Evolutionary conservation across 441 rosid genomes (phyloP).

Genomic region (Corymbia citriodora): DNA sequence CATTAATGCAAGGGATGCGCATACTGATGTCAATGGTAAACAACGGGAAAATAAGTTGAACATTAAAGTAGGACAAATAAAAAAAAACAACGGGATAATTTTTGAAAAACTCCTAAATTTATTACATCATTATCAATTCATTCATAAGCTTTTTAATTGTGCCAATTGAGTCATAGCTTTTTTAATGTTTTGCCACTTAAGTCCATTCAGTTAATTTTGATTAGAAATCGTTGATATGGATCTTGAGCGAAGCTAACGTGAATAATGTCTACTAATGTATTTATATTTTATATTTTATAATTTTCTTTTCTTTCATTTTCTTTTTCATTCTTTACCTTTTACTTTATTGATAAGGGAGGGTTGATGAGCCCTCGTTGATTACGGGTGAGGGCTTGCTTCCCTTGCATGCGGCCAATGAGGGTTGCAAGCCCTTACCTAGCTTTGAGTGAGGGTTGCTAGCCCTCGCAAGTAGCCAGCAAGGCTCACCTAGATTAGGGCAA

Average conservation of each 20-base stretch:
- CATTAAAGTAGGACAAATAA: too few species aligned
- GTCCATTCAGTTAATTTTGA: accelerated
- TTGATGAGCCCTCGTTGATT: background rate
- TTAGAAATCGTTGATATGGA: accelerated
- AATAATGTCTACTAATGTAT: accelerated
- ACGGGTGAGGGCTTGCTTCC: background rate
- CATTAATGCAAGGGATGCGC: background rate
- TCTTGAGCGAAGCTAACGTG: too few species aligned
- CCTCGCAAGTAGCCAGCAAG: background rate
- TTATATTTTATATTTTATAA: too few species aligned
- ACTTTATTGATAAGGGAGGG: background rate
- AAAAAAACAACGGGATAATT: too few species aligned
- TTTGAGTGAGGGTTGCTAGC: background rate
- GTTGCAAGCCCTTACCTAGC: background rate
- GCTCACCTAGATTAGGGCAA: too few species aligned
- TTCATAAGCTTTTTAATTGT: too few species aligned
- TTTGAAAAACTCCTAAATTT: too few species aligned
- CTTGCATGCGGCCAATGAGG: background rate
- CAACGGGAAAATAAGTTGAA: background rate
- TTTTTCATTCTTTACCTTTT: too few species aligned
- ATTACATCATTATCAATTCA: too few species aligned
- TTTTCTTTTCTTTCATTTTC: background rate
- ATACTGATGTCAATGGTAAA: background rate
- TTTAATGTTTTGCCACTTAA: too few species aligned
- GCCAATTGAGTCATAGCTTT: too few species aligned